phyloP scores from a whole-genome alignment of 441 rosid genomes.

The Corymbia citriodora region DNA sequence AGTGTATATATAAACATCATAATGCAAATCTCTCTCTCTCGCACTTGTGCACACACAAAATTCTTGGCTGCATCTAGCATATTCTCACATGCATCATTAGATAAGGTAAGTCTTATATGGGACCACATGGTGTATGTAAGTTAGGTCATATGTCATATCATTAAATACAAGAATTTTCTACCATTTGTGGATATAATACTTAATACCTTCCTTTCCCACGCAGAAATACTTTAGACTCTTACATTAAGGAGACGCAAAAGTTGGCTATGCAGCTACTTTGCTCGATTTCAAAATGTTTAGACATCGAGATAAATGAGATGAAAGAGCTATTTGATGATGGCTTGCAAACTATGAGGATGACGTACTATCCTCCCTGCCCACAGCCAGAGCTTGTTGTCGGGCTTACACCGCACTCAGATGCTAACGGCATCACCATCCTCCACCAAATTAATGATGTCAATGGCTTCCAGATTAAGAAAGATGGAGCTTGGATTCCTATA shows the following conservation, averaged over 20 bases:
- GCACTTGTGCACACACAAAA: neutral
- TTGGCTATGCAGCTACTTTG: conserved; percentile 21
- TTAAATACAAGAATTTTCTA: neutral
- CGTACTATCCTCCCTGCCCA: conserved; percentile 45
- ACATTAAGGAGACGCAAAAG: conserved; percentile 26
- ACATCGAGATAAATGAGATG: conserved; percentile 15
- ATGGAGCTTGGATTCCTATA: conserved; percentile 32
- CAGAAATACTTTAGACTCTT: conserved; percentile 31
- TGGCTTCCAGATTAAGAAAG: conserved; percentile 31
- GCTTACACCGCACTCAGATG: conserved; percentile 35
- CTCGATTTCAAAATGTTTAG: conserved; percentile 18
- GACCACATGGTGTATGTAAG: neutral
- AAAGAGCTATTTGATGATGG: conserved; percentile 30
- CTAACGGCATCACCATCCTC: conserved; percentile 30
- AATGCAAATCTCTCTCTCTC: neutral
- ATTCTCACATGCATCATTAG: neutral
- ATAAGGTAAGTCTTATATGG: neutral
- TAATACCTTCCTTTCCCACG: neutral
- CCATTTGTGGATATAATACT: neutral
- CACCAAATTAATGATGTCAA: conserved; percentile 32
- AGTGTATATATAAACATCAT: neutral
- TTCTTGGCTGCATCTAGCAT: neutral
- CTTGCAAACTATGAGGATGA: conserved; percentile 30
- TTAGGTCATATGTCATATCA: neutral
- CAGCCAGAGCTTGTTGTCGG: conserved; percentile 34